Conservation (phyloP, 257 asterid species). For the Fraxinus quadrangulata region DNA sequence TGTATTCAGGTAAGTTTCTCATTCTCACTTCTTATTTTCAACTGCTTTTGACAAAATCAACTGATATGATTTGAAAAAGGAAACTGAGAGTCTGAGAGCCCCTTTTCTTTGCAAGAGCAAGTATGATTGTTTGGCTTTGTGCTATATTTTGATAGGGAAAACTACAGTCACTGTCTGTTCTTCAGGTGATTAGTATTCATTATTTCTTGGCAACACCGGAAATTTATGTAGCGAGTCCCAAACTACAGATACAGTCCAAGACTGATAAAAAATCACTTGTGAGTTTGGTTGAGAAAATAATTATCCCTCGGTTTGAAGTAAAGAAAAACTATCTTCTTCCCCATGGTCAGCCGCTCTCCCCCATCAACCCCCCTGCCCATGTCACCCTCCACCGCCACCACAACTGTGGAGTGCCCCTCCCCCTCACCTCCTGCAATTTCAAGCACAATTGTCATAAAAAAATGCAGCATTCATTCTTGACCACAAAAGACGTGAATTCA, state of each 20-base stretch:
- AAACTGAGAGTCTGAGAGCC: no score
- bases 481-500: neutral
- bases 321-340: neutral
- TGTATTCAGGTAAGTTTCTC: conserved; percentile 70
- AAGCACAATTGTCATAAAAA: neutral
- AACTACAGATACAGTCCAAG: neutral
- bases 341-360: neutral
- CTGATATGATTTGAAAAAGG: no score
- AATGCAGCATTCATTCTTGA: neutral
- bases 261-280: neutral
- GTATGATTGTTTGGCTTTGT: neutral
- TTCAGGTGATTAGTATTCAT: neutral
- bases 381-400: neutral
- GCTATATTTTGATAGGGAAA: neutral
- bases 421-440: neutral
- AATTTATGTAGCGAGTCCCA: neutral
- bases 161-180: neutral
- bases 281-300: neutral
- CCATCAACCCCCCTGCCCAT: neutral
- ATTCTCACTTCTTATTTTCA: neutral
- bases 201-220: neutral
- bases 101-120: neutral
- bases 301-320: neutral
- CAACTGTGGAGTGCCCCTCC: neutral
- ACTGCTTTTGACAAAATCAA: neutral